Conservation (phyloP, 1,284 basidiomycete genomes). For the Ganoderma sinense region DNA sequence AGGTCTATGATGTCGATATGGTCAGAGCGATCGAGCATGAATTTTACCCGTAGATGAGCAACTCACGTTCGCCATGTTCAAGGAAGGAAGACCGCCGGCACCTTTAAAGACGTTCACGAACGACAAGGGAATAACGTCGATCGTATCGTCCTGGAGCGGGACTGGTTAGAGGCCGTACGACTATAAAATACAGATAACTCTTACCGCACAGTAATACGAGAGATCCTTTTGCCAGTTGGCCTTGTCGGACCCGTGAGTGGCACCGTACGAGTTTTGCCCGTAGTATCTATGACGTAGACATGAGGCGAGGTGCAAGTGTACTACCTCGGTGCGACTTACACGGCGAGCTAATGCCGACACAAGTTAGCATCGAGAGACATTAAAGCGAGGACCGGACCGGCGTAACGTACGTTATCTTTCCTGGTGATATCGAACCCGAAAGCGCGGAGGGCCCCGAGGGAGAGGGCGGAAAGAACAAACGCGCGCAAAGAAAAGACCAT, state of each 20-base stretch:
- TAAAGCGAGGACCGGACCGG: no score
- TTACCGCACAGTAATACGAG: constrained; percentile 57
- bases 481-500: constrained; percentile 26
- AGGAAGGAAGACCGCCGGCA: constrained; percentile 60
- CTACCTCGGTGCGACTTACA: not conserved
- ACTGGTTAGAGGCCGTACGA: not conserved
- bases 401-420: constrained; percentile 42
- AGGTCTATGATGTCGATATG: constrained; percentile 46
- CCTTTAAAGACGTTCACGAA: constrained; percentile 67
- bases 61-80: constrained; percentile 67
- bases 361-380: no score
- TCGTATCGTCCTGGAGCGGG: constrained; percentile 50
- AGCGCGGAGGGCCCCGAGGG: constrained; percentile 21
- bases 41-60: not conserved
- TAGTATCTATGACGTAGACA: constrained; percentile 40
- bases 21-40: not conserved
- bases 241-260: constrained; percentile 49
- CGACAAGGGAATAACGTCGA: constrained; percentile 64
- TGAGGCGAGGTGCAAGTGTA: not conserved
- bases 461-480: constrained; percentile 24
- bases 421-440: constrained; percentile 35
- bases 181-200: no score
- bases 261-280: constrained; percentile 66
- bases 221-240: constrained; percentile 59
- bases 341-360: no score